phyloP scores from a whole-genome alignment of 2,329 filamentous ascomycete genomes.

The Chaetothyriales sp. region DNA sequence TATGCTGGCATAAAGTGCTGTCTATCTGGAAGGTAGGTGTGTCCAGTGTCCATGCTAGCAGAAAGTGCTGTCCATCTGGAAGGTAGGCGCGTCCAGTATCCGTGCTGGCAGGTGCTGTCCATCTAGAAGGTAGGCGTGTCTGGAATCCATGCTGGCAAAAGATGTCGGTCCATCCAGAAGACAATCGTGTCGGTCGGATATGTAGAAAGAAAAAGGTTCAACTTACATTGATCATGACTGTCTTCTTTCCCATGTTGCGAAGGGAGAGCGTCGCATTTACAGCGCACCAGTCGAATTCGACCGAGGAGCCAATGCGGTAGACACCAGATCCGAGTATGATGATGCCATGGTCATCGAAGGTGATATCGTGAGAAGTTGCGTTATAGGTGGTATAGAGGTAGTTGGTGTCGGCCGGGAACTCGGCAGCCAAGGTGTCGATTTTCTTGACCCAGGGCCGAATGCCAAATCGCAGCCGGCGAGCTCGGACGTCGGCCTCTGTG shows the following conservation, averaged over 20 bases:
- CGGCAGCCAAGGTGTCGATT: slow-evolving; percentile 92
- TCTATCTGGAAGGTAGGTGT: too few relatives aligned
- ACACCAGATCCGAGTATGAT: slow-evolving; percentile 87
- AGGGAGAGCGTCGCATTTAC: slow-evolving; percentile 78
- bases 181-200: neutral
- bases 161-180: neutral
- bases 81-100: too few relatives aligned
- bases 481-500: slow-evolving; percentile 80
- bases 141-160: neutral
- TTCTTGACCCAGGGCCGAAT: slow-evolving; percentile 95
- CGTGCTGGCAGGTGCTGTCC: neutral
- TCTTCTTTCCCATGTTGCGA: slow-evolving; percentile 83
- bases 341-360: slow-evolving; percentile 81
- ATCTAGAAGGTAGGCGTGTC: too few relatives aligned
- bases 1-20: neutral
- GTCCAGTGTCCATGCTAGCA: neutral
- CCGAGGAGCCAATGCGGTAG: slow-evolving; percentile 92
- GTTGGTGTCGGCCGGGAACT: slow-evolving; percentile 90
- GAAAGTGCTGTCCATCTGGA: neutral
- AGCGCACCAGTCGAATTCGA: slow-evolving; percentile 98
- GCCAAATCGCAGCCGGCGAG: slow-evolving; percentile 68
- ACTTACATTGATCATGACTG: slow-evolving; percentile 82
- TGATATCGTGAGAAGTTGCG: slow-evolving; percentile 81
- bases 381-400: slow-evolving; percentile 98
- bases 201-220: slow-evolving; percentile 4